phyloP scores from a whole-genome alignment of 768 basidiomycete species.

The Pholiota molesta region DNA sequence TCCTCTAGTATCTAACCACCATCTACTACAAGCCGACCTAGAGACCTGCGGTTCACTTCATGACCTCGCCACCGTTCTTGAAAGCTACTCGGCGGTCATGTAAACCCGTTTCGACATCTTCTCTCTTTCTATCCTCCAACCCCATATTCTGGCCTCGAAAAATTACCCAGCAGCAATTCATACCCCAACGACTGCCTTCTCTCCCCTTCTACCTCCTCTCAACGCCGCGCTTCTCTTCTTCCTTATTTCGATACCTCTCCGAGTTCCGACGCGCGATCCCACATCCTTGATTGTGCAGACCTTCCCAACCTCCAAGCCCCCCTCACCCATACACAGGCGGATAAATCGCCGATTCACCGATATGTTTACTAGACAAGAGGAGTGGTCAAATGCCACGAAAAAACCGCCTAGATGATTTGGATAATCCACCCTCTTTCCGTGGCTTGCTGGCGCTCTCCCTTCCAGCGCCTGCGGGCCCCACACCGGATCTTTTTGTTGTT shows the following conservation, averaged over 20 bases:
- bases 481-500: background rate
- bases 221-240: no score
- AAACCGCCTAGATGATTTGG: background rate
- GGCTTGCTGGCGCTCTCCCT: background rate
- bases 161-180: background rate
- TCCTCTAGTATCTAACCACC: conserved; percentile 76
- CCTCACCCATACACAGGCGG: no score
- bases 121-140: background rate
- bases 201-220: no score
- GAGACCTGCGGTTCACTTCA: background rate
- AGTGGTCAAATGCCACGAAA: no score
- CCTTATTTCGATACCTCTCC: no score
- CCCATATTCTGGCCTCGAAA: background rate
- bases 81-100: background rate
- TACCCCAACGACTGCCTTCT: background rate
- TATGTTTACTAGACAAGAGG: no score
- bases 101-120: background rate
- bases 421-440: background rate
- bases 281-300: no score
- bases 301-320: no score
- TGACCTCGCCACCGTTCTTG: background rate
- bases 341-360: no score
- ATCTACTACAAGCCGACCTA: conserved; percentile 48
- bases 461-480: background rate
- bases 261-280: no score